Evolutionary conservation across 2,329 filamentous ascomycete genomes (phyloP).

Genomic region (Apiospora rasikravindrae): DNA sequence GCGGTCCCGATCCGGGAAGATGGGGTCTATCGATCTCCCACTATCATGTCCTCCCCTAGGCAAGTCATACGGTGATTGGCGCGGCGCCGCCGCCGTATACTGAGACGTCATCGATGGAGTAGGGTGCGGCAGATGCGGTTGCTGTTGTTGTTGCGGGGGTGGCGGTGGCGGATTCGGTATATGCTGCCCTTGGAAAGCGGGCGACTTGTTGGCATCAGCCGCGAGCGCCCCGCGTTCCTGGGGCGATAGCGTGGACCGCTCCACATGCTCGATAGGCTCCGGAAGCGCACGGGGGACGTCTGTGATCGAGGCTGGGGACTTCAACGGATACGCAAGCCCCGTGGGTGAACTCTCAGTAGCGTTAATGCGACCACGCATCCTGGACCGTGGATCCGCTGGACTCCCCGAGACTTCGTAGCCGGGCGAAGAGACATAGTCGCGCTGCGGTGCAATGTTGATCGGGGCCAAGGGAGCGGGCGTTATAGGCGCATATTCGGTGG

Average conservation of each 20-base stretch:
- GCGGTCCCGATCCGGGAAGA: conserved; percentile 41
- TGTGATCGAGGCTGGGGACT: conserved; percentile 37
- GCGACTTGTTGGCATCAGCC: conserved; percentile 35
- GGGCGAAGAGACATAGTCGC: conserved; percentile 40
- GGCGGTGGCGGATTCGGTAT: conserved; percentile 24
- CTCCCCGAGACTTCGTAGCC: conserved; percentile 38
- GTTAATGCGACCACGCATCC: conserved; percentile 32
- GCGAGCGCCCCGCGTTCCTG: conserved; percentile 32
- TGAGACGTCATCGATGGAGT: conserved; percentile 29
- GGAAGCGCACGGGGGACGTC: conserved; percentile 38
- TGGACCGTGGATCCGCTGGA: conserved; percentile 32
- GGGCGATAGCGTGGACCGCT: conserved; percentile 37
- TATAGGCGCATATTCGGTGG: conserved; percentile 39
- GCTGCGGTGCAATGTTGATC: conserved; percentile 31
- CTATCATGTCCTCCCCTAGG: conserved; percentile 22
- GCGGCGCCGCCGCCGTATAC: conserved; percentile 32
- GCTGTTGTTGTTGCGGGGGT: conserved; percentile 23
- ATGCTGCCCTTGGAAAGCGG: conserved; percentile 35
- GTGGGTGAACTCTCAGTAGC: conserved; percentile 36
- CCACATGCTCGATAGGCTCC: conserved; percentile 37
- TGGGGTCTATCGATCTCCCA: conserved; percentile 33
- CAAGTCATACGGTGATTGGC: conserved; percentile 32
- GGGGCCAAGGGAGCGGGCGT: conserved; percentile 37
- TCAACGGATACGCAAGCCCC: conserved; percentile 32
- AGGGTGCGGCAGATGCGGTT: conserved; percentile 34